Conservation (phyloP, 192 early-diverging fungal species). For the Gaertneriomyces semiglobifer region DNA sequence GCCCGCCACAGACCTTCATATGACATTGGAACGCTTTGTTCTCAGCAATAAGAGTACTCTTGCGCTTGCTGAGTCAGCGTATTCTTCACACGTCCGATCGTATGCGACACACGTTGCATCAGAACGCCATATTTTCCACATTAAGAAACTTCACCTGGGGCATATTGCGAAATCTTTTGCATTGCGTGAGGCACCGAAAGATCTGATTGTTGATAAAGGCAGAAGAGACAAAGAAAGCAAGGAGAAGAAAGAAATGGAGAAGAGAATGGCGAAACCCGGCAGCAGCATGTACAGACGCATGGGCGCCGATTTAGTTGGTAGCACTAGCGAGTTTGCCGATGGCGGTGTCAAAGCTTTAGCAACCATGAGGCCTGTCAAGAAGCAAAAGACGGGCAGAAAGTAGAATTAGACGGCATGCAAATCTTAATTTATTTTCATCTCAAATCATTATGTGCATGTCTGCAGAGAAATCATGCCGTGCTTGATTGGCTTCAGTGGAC, state of each 20-base stretch:
- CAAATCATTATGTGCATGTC: too few relatives aligned
- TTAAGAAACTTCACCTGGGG: slow-evolving; percentile 91
- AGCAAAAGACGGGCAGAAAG: too few relatives aligned
- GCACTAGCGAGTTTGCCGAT: slow-evolving; percentile 43
- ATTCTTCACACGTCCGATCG: slow-evolving; percentile 81
- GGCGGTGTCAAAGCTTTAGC: slow-evolving; percentile 12
- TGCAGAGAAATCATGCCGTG: too few relatives aligned
- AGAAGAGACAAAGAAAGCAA: slow-evolving; percentile 16
- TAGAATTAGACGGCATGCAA: too few relatives aligned
- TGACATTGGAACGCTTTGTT: slow-evolving; percentile 72
- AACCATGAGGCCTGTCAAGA: too few relatives aligned
- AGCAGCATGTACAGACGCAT: slow-evolving; percentile 32
- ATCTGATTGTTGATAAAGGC: slow-evolving; percentile 10
- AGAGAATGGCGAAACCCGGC: slow-evolving; percentile 26
- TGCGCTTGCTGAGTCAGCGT: slow-evolving; percentile 62
- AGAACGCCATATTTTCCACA: slow-evolving; percentile 91
- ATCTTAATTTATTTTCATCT: too few relatives aligned
- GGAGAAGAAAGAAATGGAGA: slow-evolving; percentile 16
- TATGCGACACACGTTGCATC: slow-evolving; percentile 87
- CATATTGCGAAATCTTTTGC: slow-evolving; percentile 96
- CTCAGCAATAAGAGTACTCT: slow-evolving; percentile 35
- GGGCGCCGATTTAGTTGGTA: slow-evolving; percentile 23
- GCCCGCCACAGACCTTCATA: slow-evolving; percentile 56
- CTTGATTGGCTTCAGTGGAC: too few relatives aligned
- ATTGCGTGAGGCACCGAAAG: slow-evolving; percentile 83